Evolutionary conservation across 1,284 basidiomycete genomes (phyloP), one percentile per base, ranked within the genome.

Genomic region (Rhodotorula sp.): DNA sequence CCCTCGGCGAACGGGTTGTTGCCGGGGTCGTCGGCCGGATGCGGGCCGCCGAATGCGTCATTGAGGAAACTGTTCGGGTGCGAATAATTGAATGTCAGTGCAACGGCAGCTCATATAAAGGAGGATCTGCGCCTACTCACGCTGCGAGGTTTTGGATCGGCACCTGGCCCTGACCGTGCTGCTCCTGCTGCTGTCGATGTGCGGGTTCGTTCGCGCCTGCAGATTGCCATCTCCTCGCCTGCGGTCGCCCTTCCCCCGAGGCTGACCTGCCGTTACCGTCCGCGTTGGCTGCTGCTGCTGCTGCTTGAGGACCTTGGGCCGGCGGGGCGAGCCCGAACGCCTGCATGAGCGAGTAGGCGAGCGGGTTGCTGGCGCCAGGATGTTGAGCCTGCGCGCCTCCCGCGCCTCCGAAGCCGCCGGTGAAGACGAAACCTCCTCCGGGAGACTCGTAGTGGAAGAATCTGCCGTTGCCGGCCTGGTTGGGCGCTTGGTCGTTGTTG

Each of bases 1-100:
- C 73, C 73, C 57, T 75, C 73, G 45, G 73, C 71, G 65, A 75
- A 75, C 10, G 73, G 73, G 67, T 75, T 75, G 66, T 75, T 73
- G 37, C 44, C 37, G 10, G 71, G 64, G 55, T 73, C 57, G 66
- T 75, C 73, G 56, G 73, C 71, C 33, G 68, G 66, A 42, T 75
- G 67, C 5, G 70, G 57, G 15, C 49, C 61, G 30, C 68, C 68
- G 44, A 75, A 75, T 5, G 73, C 73, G 24, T 75, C 73, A 44
- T 68, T 67, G 48, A 75, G 71, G 62, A 75, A 75, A 4, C 67
- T 70, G 59, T 49, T 3, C n/a, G 4, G 5, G 20, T 4, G 22
- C 24, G 17, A 22, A 6, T 15, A 8, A 3, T 46, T 24, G 17
- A 22, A 4, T 45, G 12, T 46, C 44, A 46, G 44, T 8, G 18